Percentiles rank a stretch among this genome's conserved stretches.
These are phyloP conservation scores for Candida krabiensis DNA, from an alignment of 805 yeast genomes.

Conservation along the genomic window DNA sequence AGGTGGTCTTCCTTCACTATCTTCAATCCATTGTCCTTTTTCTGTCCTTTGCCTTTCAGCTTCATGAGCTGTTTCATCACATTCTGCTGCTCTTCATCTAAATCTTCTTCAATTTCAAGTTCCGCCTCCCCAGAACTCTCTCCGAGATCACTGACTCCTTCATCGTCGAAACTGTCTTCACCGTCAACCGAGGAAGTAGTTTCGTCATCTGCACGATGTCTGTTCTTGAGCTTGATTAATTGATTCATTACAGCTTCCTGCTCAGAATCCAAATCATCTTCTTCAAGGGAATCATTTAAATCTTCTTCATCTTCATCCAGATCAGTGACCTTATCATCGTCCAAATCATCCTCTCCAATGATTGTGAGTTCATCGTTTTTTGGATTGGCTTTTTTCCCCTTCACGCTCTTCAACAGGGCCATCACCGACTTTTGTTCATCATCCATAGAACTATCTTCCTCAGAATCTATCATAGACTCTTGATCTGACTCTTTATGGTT, in stretches of 20 bases:
- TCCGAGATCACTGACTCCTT: conserved; percentile 12
- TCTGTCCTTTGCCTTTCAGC: conserved; percentile 27
- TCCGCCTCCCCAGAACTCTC: conserved; percentile 10
- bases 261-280: conserved; percentile 23
- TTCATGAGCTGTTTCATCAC: conserved; percentile 25
- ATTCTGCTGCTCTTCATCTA: conserved; percentile 26
- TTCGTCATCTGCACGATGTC: too few relatives aligned
- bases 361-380: not conserved
- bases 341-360: conserved; percentile 8
- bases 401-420: conserved; percentile 16
- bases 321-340: conserved; percentile 13
- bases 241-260: conserved; percentile 27
- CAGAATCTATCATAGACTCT: conserved; percentile 7
- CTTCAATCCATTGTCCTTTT: conserved; percentile 29
- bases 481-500: conserved; percentile 10
- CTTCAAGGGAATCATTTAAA: conserved; percentile 6
- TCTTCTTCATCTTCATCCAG: conserved; percentile 18
- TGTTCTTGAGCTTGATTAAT: conserved; percentile 25
- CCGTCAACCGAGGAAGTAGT: too few relatives aligned
- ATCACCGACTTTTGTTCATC: conserved; percentile 19
- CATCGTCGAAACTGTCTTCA: conserved; percentile 16
- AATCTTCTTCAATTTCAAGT: conserved; percentile 7
- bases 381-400: conserved; percentile 1
- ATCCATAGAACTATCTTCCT: conserved; percentile 13
- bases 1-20: conserved; percentile 30